phyloP scores from a whole-genome alignment of 192 early-diverging fungal species.

The Backusella sp. region DNA sequence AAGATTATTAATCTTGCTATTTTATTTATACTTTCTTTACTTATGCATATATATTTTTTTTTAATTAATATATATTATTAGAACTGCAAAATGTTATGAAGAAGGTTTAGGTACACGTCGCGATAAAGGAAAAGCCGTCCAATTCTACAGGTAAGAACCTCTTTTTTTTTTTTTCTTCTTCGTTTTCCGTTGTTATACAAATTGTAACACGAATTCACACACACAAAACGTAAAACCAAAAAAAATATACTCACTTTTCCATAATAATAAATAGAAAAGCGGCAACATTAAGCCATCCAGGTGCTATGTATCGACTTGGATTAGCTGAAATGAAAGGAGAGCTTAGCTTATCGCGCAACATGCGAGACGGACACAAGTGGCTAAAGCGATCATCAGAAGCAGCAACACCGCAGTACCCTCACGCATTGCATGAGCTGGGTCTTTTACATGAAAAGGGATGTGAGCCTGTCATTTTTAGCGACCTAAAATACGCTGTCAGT shows the following conservation, averaged over 20 bases:
- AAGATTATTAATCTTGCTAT: background rate
- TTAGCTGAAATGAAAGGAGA: conserved; percentile 45
- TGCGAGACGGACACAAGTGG: conserved; percentile 62
- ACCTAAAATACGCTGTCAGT: conserved; percentile 55
- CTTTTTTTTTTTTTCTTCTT: background rate
- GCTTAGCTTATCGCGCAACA: conserved; percentile 48
- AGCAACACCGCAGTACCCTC: conserved; percentile 54
- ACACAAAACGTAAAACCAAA: background rate
- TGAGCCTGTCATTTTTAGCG: conserved; percentile 43
- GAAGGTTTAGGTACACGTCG: conserved; percentile 57
- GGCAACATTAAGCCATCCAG: conserved; percentile 48
- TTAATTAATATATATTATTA: background rate
- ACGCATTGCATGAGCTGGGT: conserved; percentile 59
- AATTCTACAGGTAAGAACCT: conserved; percentile 31
- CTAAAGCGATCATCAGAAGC: conserved; percentile 58
- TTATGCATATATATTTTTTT: background rate
- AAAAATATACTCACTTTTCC: background rate
- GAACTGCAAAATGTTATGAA: conserved; percentile 59
- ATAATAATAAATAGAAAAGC: conserved; percentile 27
- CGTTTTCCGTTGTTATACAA: background rate
- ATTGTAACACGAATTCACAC: background rate
- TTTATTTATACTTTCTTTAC: background rate
- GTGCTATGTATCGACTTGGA: conserved; percentile 60
- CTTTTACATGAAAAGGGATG: conserved; percentile 56
- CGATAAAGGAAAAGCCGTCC: conserved; percentile 47